Evolutionary conservation across 441 rosid genomes (phyloP).

Genomic region (Capsella rubella): DNA sequence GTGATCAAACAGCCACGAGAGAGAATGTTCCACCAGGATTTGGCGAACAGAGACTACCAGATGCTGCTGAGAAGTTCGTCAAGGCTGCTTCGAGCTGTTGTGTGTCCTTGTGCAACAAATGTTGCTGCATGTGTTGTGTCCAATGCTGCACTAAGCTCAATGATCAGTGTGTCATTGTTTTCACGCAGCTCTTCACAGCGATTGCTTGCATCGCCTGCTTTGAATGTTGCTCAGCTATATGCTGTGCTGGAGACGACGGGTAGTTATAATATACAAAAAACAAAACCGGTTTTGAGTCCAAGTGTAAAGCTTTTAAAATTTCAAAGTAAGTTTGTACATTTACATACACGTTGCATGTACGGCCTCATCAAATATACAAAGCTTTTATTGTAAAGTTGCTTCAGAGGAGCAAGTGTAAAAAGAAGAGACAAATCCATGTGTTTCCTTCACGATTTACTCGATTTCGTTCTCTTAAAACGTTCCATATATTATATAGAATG

Average conservation of each 20-base stretch:
- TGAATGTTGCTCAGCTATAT: conserved; percentile 80
- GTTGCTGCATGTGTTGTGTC: conserved; percentile 93
- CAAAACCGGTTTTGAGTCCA: conserved; percentile 7
- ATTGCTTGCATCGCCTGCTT: conserved; percentile 82
- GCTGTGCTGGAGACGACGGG: conserved; percentile 66
- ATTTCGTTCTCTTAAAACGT: conserved; percentile 15
- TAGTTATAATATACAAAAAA: conserved; percentile 12
- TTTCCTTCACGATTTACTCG: conserved; percentile 21
- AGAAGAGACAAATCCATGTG: conserved; percentile 38
- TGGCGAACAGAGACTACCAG: conserved; percentile 61
- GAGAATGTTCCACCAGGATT: conserved; percentile 70
- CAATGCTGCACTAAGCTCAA: conserved; percentile 75
- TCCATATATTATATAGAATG: conserved; percentile 24
- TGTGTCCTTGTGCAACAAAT: conserved; percentile 50
- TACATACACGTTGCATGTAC: conserved; percentile 19
- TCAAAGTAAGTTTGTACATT: conserved; percentile 39
- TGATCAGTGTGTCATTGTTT: conserved; percentile 62
- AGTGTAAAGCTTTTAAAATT: conserved; percentile 31
- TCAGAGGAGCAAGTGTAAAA: conserved; percentile 27
- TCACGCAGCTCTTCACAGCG: conserved; percentile 73
- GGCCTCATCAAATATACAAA: conserved; percentile 36
- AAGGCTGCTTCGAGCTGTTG: conserved; percentile 93
- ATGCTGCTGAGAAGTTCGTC: conserved; percentile 71
- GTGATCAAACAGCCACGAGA: conserved; percentile 68
- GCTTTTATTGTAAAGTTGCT: conserved; percentile 23